Base-by-base conservation (phyloP, 306 rosid genomes). In the Cicer judaicum region DNA sequence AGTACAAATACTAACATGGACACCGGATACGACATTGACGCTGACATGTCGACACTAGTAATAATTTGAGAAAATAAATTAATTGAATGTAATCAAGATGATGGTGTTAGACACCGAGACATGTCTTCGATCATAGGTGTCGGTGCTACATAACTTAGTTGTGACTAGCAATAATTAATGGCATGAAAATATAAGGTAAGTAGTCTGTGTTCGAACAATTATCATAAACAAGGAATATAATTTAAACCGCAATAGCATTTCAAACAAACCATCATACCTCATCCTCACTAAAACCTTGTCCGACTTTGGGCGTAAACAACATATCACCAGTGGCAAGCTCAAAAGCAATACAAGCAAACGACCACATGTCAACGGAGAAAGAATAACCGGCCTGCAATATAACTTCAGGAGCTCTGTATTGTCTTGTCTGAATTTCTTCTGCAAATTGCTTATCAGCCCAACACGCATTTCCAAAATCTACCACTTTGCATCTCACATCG, bases 261-360 rank as follows among this genome's bases (percentile, higher is more conserved):
- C 16, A 11, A 49, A 52, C 43, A 44, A 78, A 79, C 47, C 55
- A 75, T 52, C 78, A 79, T 87, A 93, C 98, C 94, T 94, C 98
- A 67, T 94, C 98, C 88, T 94, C 98, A 53, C 96, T 78, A 82
- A 87, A 94, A 74, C 97, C 95, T 79, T 91, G 84, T 74, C 98
- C 98, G 21, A 34, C 73, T 78, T 86, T 90, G 42, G 98, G 98
- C 68, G 96, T 76, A 80, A 91, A 91, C 85, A 94, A 59, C 97
- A 94, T 94, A 64, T 94, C 98, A 54, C 98, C 98, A 13, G 98
- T 94, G 24, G 98, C 97, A 69, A 94, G 95, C 81, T 94, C 98
- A 47, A 91, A 88, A 70, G 95, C 93, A 18, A 84, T 94, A 79
- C 98, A 94, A 36, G 90, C 98, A 21, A 94, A 87, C 46, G 98